These are phyloP conservation scores for Colletotrichum sp. DNA, from an alignment of 2,329 filamentous ascomycete genomes.

Conservation along the genomic window DNA sequence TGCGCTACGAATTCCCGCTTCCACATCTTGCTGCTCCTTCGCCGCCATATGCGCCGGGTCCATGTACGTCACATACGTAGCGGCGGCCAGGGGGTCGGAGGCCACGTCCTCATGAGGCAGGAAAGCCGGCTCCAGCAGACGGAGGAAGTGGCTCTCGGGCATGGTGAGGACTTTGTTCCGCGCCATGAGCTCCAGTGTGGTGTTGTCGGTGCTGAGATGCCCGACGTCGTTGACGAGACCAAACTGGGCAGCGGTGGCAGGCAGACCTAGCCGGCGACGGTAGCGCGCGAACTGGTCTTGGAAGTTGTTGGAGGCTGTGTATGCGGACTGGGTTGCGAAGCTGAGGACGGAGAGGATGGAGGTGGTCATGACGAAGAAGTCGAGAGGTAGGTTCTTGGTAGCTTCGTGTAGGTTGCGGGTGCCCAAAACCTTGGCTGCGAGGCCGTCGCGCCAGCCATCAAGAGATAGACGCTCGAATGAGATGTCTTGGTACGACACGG, in stretches of 20 bases:
- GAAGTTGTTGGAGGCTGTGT: neutral
- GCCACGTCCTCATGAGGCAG: neutral
- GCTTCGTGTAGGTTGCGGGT: neutral
- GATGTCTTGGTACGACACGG: neutral
- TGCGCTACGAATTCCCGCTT: neutral
- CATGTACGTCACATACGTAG: neutral
- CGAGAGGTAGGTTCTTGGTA: neutral
- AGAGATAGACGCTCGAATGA: neutral
- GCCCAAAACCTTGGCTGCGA: neutral
- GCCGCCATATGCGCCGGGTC: neutral
- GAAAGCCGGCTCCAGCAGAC: neutral
- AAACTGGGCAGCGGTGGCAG: neutral
- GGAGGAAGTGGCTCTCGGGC: neutral
- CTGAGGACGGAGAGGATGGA: neutral
- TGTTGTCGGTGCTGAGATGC: neutral
- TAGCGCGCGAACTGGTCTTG: neutral
- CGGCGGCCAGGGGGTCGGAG: neutral
- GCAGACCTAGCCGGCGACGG: neutral
- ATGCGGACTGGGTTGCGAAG: neutral
- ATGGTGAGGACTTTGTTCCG: neutral
- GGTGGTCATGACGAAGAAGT: neutral
- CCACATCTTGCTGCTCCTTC: neutral
- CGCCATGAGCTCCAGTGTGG: neutral
- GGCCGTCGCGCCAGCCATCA: neutral
- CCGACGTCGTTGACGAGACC: neutral